These are phyloP conservation scores for Apiotrichum brassicae DNA, from an alignment of 1,284 basidiomycete genomes.

Conservation along the genomic window DNA sequence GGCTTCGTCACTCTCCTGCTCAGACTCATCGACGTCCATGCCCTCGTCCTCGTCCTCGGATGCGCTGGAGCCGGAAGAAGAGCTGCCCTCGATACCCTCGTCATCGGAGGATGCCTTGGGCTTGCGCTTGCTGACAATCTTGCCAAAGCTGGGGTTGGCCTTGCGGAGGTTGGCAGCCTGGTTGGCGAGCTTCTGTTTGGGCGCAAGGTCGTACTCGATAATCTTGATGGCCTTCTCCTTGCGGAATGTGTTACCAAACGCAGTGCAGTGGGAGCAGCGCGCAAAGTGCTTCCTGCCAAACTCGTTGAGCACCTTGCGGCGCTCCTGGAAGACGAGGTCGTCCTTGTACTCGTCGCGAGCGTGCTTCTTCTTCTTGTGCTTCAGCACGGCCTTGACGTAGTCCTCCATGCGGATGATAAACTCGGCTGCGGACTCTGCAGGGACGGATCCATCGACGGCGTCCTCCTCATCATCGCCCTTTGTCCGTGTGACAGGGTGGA, in stretches of 20 bases:
- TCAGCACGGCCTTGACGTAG: conserved; percentile 63
- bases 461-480: conserved; percentile 41
- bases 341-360: conserved; percentile 84
- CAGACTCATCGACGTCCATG: conserved; percentile 41
- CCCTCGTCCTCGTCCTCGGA: conserved; percentile 52
- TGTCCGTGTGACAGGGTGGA: conserved; percentile 46
- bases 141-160: conserved; percentile 41
- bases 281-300: conserved; percentile 63
- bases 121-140: conserved; percentile 48
- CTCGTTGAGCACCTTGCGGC: conserved; percentile 75
- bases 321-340: conserved; percentile 74
- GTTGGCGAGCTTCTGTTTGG: conserved; percentile 69
- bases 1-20: conserved; percentile 52
- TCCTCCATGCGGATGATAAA: conserved; percentile 65
- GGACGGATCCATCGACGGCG: conserved; percentile 41
- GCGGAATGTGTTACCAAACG: conserved; percentile 67
- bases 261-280: conserved; percentile 70
- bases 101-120: conserved; percentile 30
- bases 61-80: conserved; percentile 49
- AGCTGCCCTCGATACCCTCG: conserved; percentile 37
- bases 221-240: conserved; percentile 94
- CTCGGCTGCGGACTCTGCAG: conserved; percentile 54
- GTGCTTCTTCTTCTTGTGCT: conserved; percentile 52
- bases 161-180: conserved; percentile 49
- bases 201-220: conserved; percentile 81